Percentiles rank a stretch among this genome's conserved stretches.
These are phyloP conservation scores for Neopestalotiopsis sp. DNA, from an alignment of 2,329 filamentous ascomycete species.

Conservation along the genomic window DNA sequence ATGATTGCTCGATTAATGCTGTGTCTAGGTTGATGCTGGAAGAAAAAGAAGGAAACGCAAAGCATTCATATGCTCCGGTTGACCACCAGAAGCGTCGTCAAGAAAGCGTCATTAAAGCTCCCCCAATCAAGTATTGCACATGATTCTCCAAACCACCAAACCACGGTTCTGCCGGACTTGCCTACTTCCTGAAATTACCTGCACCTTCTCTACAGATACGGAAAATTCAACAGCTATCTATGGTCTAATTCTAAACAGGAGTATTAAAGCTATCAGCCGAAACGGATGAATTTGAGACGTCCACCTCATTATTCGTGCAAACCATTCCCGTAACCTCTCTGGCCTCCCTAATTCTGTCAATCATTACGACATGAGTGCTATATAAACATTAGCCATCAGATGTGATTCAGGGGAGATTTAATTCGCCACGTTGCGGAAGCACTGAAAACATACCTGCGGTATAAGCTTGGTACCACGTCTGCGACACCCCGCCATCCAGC, in stretches of 20 bases:
- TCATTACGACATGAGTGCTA: slow-evolving; percentile 11
- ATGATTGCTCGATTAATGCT: no score
- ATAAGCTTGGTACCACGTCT: slow-evolving; percentile 86
- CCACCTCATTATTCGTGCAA: background rate
- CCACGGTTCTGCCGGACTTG: no score
- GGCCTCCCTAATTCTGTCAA: background rate
- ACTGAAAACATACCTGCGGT: slow-evolving; percentile 51
- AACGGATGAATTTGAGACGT: background rate
- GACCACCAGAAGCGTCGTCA: no score
- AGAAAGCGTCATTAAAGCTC: no score
- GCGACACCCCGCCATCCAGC: slow-evolving; percentile 82
- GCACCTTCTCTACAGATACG: background rate
- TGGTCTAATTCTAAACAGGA: background rate
- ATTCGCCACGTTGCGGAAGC: no score
- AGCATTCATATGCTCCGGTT: no score
- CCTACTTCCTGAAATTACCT: background rate
- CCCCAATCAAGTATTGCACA: no score
- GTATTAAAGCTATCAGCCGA: background rate
- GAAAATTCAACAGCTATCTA: slow-evolving; percentile 6
- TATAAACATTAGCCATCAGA: background rate
- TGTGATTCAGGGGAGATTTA: no score
- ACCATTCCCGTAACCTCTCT: background rate
- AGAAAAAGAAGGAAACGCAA: no score
- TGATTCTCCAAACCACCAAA: no score
- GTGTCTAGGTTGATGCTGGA: no score